Evolutionary conservation across 2,329 filamentous ascomycete species (phyloP), one percentile per base, ranked within the genome.

Genomic region (Thelonectria blattea): DNA sequence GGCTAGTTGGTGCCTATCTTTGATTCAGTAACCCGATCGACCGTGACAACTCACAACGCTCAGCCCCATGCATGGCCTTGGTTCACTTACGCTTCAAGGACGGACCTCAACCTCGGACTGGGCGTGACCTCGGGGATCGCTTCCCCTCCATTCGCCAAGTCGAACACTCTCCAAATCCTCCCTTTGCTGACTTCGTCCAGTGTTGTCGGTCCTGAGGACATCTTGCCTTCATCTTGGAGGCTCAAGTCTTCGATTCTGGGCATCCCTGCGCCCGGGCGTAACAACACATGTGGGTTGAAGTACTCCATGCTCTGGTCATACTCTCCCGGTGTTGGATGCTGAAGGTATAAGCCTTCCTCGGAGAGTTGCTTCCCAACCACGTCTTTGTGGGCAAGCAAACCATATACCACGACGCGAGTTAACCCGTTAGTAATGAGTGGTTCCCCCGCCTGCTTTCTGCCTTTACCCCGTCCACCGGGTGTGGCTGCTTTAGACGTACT

Each of bases 211-310:
- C 27, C 5, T 7, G 27, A 7, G 7, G 34, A 37, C 34, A 37
- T 37, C 10, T 37, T 12, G 3, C 2, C 15, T 37, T 14, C 12
- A 37, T 37, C 12, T 15, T 53, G n/a, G n/a, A 37, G 11, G 12
- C 12, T 37, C 14, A 60, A 41, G 3, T 52, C 52, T 15, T 57
- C 60, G 5, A 63, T 22, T 17, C 10, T 32, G 4, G 60, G 60
- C 60, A 63, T 63, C 17, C 53, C 14, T 4, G 56, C 41, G 3
- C 60, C 56, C 17, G 60, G 60, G 2, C 56, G 52, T 15, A 63
- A 15, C 2, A 63, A 49, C 37, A 45, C 39, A 30, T 63, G 60
- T 5, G 60, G 60, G 18, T 60, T 63, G 12, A 45, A 43, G n/a
- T 63, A 63, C 34, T 30, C 18, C 6, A 54, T 18, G 9, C 27